Conservation (phyloP, 1,284 basidiomycete species). For the Leccinum cinnamomeum region DNA sequence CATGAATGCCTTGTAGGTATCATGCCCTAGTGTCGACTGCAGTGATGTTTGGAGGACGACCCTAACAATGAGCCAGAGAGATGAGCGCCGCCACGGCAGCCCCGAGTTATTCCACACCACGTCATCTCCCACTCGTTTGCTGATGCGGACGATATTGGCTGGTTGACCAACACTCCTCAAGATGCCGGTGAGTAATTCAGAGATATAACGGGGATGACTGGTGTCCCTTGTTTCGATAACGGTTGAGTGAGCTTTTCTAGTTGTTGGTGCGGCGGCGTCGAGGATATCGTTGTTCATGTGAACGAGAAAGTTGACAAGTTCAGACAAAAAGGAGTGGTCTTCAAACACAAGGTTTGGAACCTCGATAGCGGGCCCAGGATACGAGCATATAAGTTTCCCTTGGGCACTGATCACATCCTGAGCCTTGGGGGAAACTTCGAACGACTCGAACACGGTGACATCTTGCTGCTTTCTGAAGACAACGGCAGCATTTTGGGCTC, state of each 20-base stretch:
- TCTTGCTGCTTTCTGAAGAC: slow-evolving; percentile 14
- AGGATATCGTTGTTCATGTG: background rate
- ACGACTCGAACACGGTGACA: background rate
- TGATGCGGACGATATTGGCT: background rate
- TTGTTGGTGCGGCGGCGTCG: background rate
- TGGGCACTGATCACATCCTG: background rate
- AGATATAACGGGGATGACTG: background rate
- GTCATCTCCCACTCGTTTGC: slow-evolving; percentile 1
- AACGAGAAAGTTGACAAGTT: background rate
- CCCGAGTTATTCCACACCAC: background rate
- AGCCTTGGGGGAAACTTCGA: background rate
- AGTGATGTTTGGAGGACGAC: background rate
- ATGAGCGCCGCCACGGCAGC: background rate
- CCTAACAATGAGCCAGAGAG: background rate
- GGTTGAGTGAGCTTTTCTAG: background rate
- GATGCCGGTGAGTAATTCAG: background rate
- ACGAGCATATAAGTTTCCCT: background rate
- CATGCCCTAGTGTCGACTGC: background rate
- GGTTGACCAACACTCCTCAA: background rate
- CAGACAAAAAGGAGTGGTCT: background rate
- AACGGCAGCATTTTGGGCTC: slow-evolving; percentile 38
- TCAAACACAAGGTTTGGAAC: background rate
- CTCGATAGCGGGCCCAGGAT: background rate
- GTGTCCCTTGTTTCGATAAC: background rate
- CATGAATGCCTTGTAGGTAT: background rate